Percentiles rank a stretch among this genome's conserved stretches.
Conservation (phyloP, 495 filamentous ascomycete genomes). For the Penicillium soppii region DNA sequence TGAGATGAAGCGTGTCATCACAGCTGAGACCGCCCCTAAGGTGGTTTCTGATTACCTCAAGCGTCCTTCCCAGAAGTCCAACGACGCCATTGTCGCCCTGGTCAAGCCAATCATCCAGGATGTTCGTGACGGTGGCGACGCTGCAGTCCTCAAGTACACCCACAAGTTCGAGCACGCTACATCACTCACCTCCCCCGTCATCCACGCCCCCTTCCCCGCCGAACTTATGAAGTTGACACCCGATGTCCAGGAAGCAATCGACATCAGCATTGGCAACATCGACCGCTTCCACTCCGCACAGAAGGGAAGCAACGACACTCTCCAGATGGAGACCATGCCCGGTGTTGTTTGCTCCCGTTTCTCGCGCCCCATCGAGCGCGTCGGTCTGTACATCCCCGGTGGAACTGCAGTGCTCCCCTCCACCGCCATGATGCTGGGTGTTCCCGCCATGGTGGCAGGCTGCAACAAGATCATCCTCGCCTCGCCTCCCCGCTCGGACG, state of each 20-base stretch:
- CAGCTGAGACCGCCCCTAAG: conserved; percentile 54
- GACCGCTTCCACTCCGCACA: conserved; percentile 90
- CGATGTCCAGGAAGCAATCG: conserved; percentile 87
- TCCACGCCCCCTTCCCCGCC: conserved; percentile 81
- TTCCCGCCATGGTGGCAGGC: conserved; percentile 96
- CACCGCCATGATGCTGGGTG: conserved; percentile 95
- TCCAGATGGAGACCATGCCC: conserved; percentile 94
- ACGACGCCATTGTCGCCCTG: conserved; percentile 84
- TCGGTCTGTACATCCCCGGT: conserved; percentile 92
- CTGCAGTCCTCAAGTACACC: conserved; percentile 84
- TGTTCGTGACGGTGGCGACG: conserved; percentile 77
- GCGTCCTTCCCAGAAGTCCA: conserved; percentile 88
- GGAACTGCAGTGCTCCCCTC: conserved; percentile 95
- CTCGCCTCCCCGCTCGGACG: conserved; percentile 85
- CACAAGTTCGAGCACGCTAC: conserved; percentile 97
- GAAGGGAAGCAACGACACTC: conserved; percentile 67
- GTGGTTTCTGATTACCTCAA: conserved; percentile 71
- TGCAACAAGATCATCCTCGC: conserved; percentile 93
- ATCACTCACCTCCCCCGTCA: conserved; percentile 80
- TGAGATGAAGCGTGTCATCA: conserved; percentile 75
- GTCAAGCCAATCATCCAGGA: conserved; percentile 88
- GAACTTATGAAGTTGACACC: conserved; percentile 78
- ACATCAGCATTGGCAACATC: conserved; percentile 91
- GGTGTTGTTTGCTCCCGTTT: conserved; percentile 94
- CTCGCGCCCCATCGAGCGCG: conserved; percentile 85